Conservation (phyloP, 805 yeast genomes). For the Wickerhamomyces rabaulensis region DNA sequence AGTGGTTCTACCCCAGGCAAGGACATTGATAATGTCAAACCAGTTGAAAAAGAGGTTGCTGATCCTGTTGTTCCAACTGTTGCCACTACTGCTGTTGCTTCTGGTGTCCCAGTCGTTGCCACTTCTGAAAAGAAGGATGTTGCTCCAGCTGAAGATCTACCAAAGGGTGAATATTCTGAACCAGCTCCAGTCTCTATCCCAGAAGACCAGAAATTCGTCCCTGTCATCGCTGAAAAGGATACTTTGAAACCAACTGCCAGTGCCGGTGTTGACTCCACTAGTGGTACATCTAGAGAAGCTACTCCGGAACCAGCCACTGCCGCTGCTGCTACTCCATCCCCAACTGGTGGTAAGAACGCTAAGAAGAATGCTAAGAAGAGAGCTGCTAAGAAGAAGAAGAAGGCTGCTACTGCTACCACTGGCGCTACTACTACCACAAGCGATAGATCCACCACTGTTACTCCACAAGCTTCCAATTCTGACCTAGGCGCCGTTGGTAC, state of each 20-base stretch:
- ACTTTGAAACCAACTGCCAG: not conserved
- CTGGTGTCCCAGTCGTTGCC: not conserved
- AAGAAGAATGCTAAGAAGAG: conserved; percentile 20
- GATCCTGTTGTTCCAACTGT: not conserved
- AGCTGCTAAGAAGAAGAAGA: conserved; percentile 19
- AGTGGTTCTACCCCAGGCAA: no score
- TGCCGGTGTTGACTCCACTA: not conserved
- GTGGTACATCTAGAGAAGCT: conserved; percentile 10
- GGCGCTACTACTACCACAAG: not conserved
- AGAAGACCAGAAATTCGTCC: conserved; percentile 7
- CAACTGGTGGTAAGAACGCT: conserved; percentile 12
- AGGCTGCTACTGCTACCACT: conserved; percentile 7
- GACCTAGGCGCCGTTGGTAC: not conserved
- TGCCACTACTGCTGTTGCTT: not conserved
- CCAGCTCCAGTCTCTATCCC: conserved; percentile 9
- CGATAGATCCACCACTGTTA: not conserved
- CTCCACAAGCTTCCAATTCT: conserved; percentile 1
- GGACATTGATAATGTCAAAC: not conserved
- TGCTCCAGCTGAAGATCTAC: not conserved
- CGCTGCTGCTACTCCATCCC: not conserved
- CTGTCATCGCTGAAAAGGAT: conserved; percentile 1
- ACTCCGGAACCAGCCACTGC: conserved; percentile 10
- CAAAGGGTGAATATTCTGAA: conserved; percentile 3
- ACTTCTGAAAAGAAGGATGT: not conserved
- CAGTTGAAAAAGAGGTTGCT: not conserved